These are phyloP conservation scores for Chlamydomonas schloesseri DNA, from an alignment of 139 green algal species.

Conservation along the genomic window DNA sequence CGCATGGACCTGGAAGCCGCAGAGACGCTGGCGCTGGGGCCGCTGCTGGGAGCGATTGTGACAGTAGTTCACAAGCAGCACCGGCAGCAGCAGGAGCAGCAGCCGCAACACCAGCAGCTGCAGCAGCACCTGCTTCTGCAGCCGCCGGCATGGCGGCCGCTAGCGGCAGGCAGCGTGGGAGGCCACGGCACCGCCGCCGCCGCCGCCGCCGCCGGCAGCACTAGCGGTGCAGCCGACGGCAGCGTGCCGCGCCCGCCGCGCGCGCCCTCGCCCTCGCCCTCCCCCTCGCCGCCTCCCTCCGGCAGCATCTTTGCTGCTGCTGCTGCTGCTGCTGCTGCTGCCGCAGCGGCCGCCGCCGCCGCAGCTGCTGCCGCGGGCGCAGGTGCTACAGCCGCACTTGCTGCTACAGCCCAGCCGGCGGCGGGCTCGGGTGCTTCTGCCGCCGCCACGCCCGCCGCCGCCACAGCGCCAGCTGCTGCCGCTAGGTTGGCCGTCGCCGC, in stretches of 20 bases:
- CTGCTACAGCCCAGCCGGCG: not conserved
- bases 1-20: not conserved
- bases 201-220: too few relatives aligned
- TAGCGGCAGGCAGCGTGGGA: not conserved
- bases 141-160: not conserved
- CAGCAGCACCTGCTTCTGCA: not conserved
- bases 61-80: not conserved
- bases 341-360: not conserved
- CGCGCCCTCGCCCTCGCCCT: not conserved
- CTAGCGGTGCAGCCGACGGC: too few relatives aligned
- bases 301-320: not conserved
- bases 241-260: not conserved
- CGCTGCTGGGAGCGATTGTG: not conserved
- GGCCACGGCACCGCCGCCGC: too few relatives aligned
- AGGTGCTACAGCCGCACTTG: too few relatives aligned
- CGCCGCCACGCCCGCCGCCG: not conserved
- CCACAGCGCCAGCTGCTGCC: not conserved
- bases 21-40: constrained; percentile 2
- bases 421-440: not conserved
- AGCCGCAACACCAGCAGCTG: not conserved
- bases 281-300: not conserved
- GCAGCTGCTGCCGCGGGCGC: not conserved
- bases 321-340: not conserved
- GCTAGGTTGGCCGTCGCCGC: too few relatives aligned
- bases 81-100: not conserved